Evolutionary conservation across 306 rosid species (phyloP), one percentile per base, ranked within the genome.

Genomic region (Herpetospermum pedunculosum): DNA sequence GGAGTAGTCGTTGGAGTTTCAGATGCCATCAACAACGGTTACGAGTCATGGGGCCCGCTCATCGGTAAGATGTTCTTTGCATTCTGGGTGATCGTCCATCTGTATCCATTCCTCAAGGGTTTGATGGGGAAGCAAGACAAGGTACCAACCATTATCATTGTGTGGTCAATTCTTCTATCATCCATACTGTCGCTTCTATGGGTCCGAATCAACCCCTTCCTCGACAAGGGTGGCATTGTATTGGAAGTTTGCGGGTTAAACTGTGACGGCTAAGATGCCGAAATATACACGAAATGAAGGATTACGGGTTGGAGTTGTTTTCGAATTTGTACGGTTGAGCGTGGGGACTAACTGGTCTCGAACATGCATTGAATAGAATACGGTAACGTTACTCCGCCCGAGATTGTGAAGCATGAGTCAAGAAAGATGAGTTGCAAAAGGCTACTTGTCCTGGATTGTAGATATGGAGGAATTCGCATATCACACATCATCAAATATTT

Each of bases 31-130:
- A 92, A 91, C 77, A 92, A 92, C 21, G 98, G 98, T n/a, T 92
- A 92, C 58, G 98, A 92, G 21, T 82, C 96, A 32, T 92, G 96
- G 98, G 96, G 98, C 57, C 98, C 98, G 5, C 88, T 92, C 29
- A 86, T 89, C 52, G 96, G 98, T 44, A 88, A 77, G 82, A 83
- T 90, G 15, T 92, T 92, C 64, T 92, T 92, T 38, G 91, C 98
- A 72, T 86, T 92, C 2, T 92, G 98, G 98, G 96, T 92, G 76
- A 92, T 92, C 57, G 82, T 90, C 71, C 98, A 92, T 87, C 96
- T 92, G 54, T 92, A 92, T 70, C 98, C 98, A 4, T 92, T 92
- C 95, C 96, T 92, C 70, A 90, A 92, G 79, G 98, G 98, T 76
- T 77, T 90, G 70, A 85, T 90, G 91, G 98, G 98, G 57, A 88